These are phyloP conservation scores for Trebouxia sp. DNA, from an alignment of 139 green algal species.

Conservation along the genomic window DNA sequence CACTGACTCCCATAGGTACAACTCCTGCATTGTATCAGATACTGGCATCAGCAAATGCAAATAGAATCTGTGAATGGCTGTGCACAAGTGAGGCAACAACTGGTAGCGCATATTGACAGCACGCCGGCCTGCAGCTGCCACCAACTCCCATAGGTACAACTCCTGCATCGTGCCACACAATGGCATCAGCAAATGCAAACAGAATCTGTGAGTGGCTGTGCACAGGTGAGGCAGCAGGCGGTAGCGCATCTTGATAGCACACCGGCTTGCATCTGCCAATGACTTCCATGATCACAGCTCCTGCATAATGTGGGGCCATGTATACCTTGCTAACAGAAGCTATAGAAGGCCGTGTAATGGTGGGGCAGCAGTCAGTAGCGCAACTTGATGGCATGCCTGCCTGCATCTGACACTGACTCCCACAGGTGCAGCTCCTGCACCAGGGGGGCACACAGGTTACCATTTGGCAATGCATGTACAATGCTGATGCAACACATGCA, in stretches of 20 bases:
- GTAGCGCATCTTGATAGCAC: conserved; percentile 66
- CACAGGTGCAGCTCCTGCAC: not conserved
- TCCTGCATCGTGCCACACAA: no score
- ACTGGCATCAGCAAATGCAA: not conserved
- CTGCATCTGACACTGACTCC: not conserved
- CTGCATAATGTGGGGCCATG: no score
- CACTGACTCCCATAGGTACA: conserved; percentile 72
- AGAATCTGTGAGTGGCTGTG: no score
- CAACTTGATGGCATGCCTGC: not conserved
- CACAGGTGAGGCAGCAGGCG: conserved; percentile 76
- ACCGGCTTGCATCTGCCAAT: conserved; percentile 49
- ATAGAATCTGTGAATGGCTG: conserved; percentile 44
- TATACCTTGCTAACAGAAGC: no score
- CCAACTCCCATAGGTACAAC: conserved; percentile 67
- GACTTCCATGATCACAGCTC: conserved; percentile 65
- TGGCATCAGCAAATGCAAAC: no score
- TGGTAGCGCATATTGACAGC: conserved; percentile 64
- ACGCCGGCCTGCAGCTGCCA: conserved; percentile 46
- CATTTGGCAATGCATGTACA: no score
- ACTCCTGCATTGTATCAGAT: conserved; percentile 61
- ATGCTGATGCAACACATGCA: no score
- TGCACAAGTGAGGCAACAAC: conserved; percentile 75
- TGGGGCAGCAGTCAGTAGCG: not conserved
- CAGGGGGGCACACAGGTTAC: no score
- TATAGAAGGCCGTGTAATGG: no score